Base-by-base conservation (phyloP, 371 early-diverging fungal genomes). In the Mycotypha africana region DNA sequence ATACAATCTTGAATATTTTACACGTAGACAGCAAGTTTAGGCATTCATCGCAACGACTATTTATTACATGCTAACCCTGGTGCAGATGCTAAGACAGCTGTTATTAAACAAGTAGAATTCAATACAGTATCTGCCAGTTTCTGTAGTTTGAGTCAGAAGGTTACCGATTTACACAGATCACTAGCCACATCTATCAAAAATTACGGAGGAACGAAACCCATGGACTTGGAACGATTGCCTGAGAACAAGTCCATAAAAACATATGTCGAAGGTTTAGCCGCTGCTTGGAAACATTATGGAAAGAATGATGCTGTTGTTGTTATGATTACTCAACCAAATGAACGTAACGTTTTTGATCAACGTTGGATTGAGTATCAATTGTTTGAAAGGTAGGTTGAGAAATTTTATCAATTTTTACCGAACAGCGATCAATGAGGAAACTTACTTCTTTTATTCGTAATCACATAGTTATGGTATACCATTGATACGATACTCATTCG, bases 91-190 rank as follows among this genome's bases (percentile, higher is more conserved):
- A 38, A 51, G 51, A 19, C 51, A 4, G 59, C 68, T 3, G 57
- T 66, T 41, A 79, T 94, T 22, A 86, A 94, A 54, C 97, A 97
- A 62, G 98, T 98, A 2, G 98, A 98, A 56, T 84, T 95, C 50
- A 98, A 98, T 67, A 96, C 98, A 1, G 93, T 98, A 56, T 84
- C 97, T 3, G 70, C 92, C 15, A 91, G 92, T 25, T 98, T 98
- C 63, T 79, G 88, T 11, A 78, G 85, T 53, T 72, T 98, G n/a
- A 88, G 94, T 12, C 60, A 79, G 1, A 60, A 80, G 33, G 84
- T 86, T 9, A 67, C 77, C n/a, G 74, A 91, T 30, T 63, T 96
- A 39, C 97, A 96, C 57, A 59, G 78, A 88, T 91, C 76, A 47
- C 41, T 40, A 34, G 17, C 22, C 8, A 8, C 30, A 6, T 28